Evolutionary conservation across 441 rosid genomes (phyloP).

Genomic region (Oxalis stricta): DNA sequence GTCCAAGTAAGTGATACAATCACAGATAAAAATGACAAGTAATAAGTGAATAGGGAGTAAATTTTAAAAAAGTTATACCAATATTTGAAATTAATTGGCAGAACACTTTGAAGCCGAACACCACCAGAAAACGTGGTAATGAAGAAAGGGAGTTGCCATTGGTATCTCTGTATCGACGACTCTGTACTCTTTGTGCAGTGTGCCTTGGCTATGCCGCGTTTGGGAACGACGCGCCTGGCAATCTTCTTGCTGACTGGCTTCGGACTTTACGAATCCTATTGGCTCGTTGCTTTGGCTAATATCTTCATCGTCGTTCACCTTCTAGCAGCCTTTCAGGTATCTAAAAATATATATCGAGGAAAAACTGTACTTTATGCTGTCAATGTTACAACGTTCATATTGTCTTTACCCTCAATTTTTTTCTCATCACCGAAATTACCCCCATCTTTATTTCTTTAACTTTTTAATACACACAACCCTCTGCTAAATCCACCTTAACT

Average conservation of each 20-base stretch:
- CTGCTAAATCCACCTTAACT: too few relatives aligned
- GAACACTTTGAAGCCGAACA: constrained; percentile 22
- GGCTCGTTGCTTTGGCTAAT: constrained; percentile 22
- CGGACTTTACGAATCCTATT: constrained; percentile 23
- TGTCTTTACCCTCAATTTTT: too few relatives aligned
- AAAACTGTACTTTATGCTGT: background rate
- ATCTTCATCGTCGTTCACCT: constrained; percentile 20
- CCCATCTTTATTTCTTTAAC: too few relatives aligned
- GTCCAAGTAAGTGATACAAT: constrained; percentile 14
- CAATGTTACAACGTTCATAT: background rate
- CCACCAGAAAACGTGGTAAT: constrained; percentile 17
- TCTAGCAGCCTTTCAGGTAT: constrained; percentile 23
- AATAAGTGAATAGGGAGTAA: too few relatives aligned
- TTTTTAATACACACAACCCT: too few relatives aligned
- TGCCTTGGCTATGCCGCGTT: constrained; percentile 27
- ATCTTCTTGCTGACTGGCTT: constrained; percentile 23
- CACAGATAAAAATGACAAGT: too few relatives aligned
- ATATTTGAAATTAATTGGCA: background rate
- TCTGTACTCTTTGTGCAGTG: constrained; percentile 19
- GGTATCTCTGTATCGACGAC: constrained; percentile 12
- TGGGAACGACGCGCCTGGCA: constrained; percentile 21
- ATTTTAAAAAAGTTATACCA: too few relatives aligned
- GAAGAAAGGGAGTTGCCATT: constrained; percentile 19
- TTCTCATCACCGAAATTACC: too few relatives aligned
- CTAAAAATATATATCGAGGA: too few relatives aligned